phyloP scores from a whole-genome alignment of 495 filamentous ascomycete genomes.

The Chaetomium tenue region DNA sequence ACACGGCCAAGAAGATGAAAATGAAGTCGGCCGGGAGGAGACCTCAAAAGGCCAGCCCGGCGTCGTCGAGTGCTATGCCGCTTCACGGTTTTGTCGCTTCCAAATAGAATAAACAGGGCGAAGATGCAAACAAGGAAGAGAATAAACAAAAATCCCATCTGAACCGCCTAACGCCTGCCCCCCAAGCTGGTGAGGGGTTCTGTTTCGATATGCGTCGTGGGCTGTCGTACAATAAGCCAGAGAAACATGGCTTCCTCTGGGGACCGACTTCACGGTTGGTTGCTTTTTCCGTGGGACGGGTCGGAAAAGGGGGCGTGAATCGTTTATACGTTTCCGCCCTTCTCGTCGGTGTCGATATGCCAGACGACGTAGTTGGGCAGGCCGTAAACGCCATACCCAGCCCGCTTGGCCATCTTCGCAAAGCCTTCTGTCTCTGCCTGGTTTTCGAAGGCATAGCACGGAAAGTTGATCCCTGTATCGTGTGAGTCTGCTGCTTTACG shows the following conservation, averaged over 20 bases:
- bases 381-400: slow-evolving; percentile 87
- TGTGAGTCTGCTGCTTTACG: background rate
- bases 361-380: slow-evolving; percentile 98
- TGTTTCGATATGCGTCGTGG: slow-evolving; percentile 36
- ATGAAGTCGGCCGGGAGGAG: background rate
- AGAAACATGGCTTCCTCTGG: background rate
- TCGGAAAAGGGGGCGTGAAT: background rate
- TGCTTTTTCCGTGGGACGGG: background rate
- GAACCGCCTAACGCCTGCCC: slow-evolving; percentile 26
- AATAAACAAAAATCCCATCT: slow-evolving; percentile 22
- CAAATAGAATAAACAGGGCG: background rate
- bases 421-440: slow-evolving; percentile 99
- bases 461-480: slow-evolving; percentile 88
- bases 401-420: slow-evolving; percentile 96
- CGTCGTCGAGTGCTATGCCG: background rate
- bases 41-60: too few relatives aligned
- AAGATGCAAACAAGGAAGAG: slow-evolving; percentile 10
- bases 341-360: slow-evolving; percentile 99
- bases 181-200: background rate
- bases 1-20: background rate
- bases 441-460: slow-evolving; percentile 95
- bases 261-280: background rate
- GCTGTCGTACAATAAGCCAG: slow-evolving; percentile 39
- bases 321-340: slow-evolving; percentile 69
- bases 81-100: background rate